These are phyloP conservation scores for Solanum tarapatanum DNA, from an alignment of 257 asterid species.

Conservation along the genomic window DNA sequence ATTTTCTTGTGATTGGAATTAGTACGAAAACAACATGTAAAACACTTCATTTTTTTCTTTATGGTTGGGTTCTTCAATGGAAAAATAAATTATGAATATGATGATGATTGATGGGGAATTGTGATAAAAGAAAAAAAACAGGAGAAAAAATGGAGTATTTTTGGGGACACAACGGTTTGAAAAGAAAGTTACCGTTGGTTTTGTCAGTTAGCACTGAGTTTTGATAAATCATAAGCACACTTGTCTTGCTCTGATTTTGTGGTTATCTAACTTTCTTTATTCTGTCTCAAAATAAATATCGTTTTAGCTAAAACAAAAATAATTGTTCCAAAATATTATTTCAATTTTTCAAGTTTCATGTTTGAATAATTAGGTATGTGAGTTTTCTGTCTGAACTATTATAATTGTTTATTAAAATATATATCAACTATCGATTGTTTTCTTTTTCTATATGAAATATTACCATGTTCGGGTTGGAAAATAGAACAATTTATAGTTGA, in stretches of 20 bases:
- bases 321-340: background rate
- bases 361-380: background rate
- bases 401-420: background rate
- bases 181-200: slow-evolving; percentile 30
- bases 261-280: rapidly evolving
- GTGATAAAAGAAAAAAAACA: background rate
- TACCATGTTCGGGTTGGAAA: rapidly evolving
- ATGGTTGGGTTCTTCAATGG: background rate
- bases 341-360: background rate
- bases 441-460: background rate
- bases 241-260: background rate
- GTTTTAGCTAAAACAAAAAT: too few relatives aligned
- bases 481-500: background rate
- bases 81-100: background rate
- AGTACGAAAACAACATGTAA: slow-evolving; percentile 24
- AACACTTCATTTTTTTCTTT: slow-evolving; percentile 25
- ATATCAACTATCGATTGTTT: rapidly evolving
- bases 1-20: slow-evolving; percentile 6
- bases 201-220: slow-evolving; percentile 2
- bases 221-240: background rate
- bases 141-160: background rate
- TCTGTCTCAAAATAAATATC: background rate
- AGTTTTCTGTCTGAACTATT: too few relatives aligned
- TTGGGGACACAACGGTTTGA: background rate
- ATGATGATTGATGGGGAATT: background rate